Percentiles rank a stretch among this genome's conserved stretches.
These are phyloP conservation scores for Penicillium simplicissimum DNA, from an alignment of 495 filamentous ascomycete genomes.

Conservation along the genomic window DNA sequence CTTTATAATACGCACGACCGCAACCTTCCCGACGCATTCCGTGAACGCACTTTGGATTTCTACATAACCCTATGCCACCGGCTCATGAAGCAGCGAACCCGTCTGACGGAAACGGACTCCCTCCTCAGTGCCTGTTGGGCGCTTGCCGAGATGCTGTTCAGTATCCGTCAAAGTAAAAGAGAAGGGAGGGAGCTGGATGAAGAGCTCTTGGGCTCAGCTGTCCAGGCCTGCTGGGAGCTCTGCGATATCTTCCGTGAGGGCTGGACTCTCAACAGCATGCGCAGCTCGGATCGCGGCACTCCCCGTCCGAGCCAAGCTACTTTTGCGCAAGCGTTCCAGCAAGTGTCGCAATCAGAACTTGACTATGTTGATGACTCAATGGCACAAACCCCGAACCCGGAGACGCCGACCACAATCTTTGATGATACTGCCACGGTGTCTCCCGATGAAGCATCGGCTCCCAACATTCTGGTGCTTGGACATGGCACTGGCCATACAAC, in stretches of 20 bases:
- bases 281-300: conserved; percentile 83
- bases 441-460: conserved; percentile 72
- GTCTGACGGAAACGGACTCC: conserved; percentile 73
- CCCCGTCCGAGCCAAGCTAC: conserved; percentile 77
- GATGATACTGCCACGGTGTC: conserved; percentile 78
- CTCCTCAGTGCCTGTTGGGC: conserved; percentile 87
- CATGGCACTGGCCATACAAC: conserved; percentile 40
- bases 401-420: conserved; percentile 91
- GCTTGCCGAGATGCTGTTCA: conserved; percentile 91
- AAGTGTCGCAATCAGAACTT: conserved; percentile 42
- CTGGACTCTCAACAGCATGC: conserved; percentile 84
- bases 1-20: conserved; percentile 89
- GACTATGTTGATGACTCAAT: conserved; percentile 34
- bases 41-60: conserved; percentile 87
- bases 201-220: conserved; percentile 79
- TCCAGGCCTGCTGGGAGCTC: conserved; percentile 93
- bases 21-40: conserved; percentile 81
- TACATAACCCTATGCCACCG: conserved; percentile 91
- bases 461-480: conserved; percentile 84
- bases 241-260: conserved; percentile 93
- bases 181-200: conserved; percentile 75
- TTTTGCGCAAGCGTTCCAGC: conserved; percentile 57
- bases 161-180: conserved; percentile 77
- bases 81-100: conserved; percentile 87
- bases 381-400: conserved; percentile 56